A percentile compares a stretch with the other conserved stretches of the same genome.
phyloP scores from a whole-genome alignment of 2,329 filamentous ascomycete genomes.

The Bisporella sp. region DNA sequence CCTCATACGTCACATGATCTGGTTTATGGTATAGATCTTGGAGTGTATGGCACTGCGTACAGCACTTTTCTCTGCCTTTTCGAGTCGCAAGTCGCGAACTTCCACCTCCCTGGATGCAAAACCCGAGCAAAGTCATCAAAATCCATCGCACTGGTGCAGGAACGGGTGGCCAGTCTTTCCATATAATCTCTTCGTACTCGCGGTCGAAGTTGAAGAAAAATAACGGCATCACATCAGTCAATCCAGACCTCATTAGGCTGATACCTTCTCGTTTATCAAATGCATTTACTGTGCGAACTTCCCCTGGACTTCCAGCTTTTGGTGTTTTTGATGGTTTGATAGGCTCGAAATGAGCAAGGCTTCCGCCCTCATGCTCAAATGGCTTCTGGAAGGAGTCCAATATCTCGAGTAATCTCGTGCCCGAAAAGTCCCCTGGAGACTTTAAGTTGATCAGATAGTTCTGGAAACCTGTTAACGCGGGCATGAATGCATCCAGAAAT shows the following conservation, averaged over 20 bases:
- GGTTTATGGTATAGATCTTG: too few relatives aligned
- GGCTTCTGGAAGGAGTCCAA: constrained; percentile 43
- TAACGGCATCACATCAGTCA: constrained; percentile 55
- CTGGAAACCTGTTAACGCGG: constrained; percentile 43
- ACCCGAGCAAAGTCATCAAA: constrained; percentile 51
- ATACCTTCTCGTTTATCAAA: constrained; percentile 49
- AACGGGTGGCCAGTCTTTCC: constrained; percentile 60
- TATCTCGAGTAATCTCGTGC: constrained; percentile 38
- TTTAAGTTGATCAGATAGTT: constrained; percentile 41
- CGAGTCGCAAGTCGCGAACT: constrained; percentile 54
- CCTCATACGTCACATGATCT: too few relatives aligned
- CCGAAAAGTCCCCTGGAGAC: constrained; percentile 36
- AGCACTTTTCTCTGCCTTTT: background rate
- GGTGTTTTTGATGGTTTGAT: background rate
- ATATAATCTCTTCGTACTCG: constrained; percentile 50
- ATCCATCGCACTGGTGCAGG: constrained; percentile 53
- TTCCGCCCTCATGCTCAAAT: constrained; percentile 48
- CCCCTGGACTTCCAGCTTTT: constrained; percentile 1
- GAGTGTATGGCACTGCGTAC: background rate
- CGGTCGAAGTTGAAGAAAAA: constrained; percentile 57
- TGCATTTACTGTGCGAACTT: background rate
- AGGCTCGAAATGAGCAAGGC: constrained; percentile 3
- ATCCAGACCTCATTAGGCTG: constrained; percentile 49
- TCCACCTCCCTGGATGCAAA: constrained; percentile 51
- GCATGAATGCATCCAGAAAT: constrained; percentile 39